Conservation (phyloP, 352 stramenopile genomes). For the Peronospora farinosa region DNA sequence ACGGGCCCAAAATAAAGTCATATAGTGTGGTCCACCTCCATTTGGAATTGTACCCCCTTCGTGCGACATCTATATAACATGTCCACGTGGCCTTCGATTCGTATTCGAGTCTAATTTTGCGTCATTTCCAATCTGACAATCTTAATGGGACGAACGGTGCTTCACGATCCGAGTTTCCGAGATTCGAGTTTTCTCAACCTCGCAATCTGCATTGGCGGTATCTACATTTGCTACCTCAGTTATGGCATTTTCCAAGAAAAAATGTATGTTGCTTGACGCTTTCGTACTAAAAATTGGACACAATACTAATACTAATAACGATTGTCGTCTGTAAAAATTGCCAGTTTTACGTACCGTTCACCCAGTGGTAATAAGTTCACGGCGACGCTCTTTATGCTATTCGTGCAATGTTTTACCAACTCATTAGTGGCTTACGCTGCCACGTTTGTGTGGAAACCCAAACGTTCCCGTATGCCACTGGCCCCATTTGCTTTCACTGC, state of each 20-base stretch:
- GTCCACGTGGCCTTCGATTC: conserved; percentile 18
- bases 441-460: conserved; percentile 79
- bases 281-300: neutral
- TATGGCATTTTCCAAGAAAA: conserved; percentile 92
- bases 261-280: conserved; percentile 50
- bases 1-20: no score
- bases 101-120: neutral
- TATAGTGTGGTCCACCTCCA: no score
- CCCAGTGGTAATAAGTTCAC: conserved; percentile 84
- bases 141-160: conserved; percentile 35
- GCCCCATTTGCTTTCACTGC: conserved; percentile 85
- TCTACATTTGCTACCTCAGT: conserved; percentile 90
- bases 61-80: neutral
- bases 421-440: conserved; percentile 76
- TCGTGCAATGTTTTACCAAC: conserved; percentile 90
- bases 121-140: conserved; percentile 12
- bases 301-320: no score
- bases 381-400: conserved; percentile 88
- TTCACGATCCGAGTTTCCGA: conserved; percentile 37
- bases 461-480: conserved; percentile 61
- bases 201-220: conserved; percentile 78
- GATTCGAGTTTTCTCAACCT: conserved; percentile 79
- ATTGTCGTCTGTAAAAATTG: no score
- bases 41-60: neutral
- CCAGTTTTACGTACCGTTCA: conserved; percentile 83